phyloP scores from a whole-genome alignment of 805 yeast species.

The Yamadazyma sp. region DNA sequence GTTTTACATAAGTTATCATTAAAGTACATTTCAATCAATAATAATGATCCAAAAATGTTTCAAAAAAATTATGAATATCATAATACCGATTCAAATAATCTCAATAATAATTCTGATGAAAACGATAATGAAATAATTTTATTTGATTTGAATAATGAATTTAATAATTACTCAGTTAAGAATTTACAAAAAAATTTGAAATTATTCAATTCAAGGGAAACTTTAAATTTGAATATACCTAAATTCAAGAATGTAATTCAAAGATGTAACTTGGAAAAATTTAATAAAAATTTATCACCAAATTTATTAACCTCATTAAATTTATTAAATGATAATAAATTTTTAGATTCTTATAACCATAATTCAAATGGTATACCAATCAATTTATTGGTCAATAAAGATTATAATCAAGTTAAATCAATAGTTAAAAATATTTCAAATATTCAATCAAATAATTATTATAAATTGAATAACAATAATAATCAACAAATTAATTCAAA shows the following conservation, averaged over 20 bases:
- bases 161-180: constrained; percentile 51
- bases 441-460: constrained; percentile 44
- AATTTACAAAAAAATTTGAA: constrained; percentile 31
- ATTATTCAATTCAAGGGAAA: constrained; percentile 71
- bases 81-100: constrained; percentile 4
- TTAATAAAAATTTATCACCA: constrained; percentile 36
- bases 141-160: constrained; percentile 56
- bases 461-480: constrained; percentile 25
- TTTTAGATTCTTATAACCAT: constrained; percentile 15
- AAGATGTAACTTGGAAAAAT: constrained; percentile 48
- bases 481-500: constrained; percentile 16
- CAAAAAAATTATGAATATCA: constrained; percentile 1
- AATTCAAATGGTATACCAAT: constrained; percentile 38
- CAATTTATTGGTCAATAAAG: constrained; percentile 28
- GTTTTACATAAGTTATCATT: constrained; percentile 73
- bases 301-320: constrained; percentile 35
- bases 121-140: constrained; percentile 38
- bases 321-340: constrained; percentile 28
- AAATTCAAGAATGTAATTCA: constrained; percentile 55
- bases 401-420: constrained; percentile 29
- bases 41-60: constrained; percentile 1
- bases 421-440: constrained; percentile 40
- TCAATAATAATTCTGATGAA: constrained; percentile 5
- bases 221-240: constrained; percentile 69
- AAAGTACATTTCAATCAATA: constrained; percentile 35